Conservation (phyloP, 2,329 filamentous ascomycete species). For the Polychaeton citri region DNA sequence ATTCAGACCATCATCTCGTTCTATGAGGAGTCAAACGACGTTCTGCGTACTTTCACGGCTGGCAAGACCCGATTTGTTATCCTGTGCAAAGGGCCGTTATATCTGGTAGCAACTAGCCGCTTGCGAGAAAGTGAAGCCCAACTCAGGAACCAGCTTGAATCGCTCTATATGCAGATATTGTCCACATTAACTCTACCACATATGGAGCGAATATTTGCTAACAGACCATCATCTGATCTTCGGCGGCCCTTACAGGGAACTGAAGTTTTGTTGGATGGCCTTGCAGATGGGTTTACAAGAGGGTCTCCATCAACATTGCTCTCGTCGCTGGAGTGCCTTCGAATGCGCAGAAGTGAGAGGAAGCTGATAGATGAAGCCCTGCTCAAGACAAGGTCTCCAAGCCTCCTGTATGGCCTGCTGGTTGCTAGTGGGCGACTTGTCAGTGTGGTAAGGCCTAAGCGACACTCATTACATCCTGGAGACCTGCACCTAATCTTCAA, state of each 20-base stretch:
- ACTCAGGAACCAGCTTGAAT: conserved; percentile 75
- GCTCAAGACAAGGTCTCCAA: conserved; percentile 61
- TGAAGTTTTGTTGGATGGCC: conserved; percentile 75
- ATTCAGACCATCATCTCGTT: conserved; percentile 97
- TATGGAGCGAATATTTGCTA: conserved; percentile 73
- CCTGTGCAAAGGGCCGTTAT: conserved; percentile 70
- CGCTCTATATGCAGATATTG: conserved; percentile 94
- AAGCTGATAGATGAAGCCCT: conserved; percentile 77
- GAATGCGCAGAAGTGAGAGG: conserved; percentile 75
- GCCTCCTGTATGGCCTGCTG: conserved; percentile 81
- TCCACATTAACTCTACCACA: conserved; percentile 86
- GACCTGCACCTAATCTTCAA: conserved; percentile 97
- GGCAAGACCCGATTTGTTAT: conserved; percentile 77
- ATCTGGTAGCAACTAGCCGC: conserved; percentile 85
- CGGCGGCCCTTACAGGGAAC: conserved; percentile 83
- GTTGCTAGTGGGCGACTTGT: conserved; percentile 87
- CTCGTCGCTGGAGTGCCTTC: conserved; percentile 86
- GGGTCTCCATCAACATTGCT: conserved; percentile 82
- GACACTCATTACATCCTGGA: conserved; percentile 88
- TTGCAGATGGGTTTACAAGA: conserved; percentile 87
- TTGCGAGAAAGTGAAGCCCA: conserved; percentile 87
- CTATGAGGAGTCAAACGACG: conserved; percentile 69
- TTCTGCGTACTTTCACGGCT: conserved; percentile 73
- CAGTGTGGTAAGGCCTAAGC: conserved; percentile 84
- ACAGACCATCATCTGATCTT: conserved; percentile 86